Base-by-base conservation (phyloP, 2,329 filamentous ascomycete genomes). In the Aspergillus neoniger region DNA sequence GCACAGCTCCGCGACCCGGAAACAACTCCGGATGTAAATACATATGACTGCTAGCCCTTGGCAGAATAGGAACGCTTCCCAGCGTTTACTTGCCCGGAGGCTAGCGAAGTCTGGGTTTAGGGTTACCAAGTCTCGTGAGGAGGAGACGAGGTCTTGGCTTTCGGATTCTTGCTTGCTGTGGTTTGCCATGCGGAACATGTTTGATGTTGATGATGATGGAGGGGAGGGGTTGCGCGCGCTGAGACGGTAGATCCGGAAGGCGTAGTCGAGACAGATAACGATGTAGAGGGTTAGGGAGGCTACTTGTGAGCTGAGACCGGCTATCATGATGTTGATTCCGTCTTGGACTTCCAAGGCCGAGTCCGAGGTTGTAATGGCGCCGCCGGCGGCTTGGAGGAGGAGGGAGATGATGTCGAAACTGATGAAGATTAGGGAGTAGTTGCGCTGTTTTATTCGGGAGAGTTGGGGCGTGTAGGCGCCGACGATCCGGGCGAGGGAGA, bases 391-490 rank as follows among this genome's bases (percentile, higher is more conserved):
- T 67, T 87, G 85, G 2, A 87, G 76, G 44, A 85, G 65, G 2
- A 87, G 79, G 9, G 84, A 85, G 61, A 84, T 59, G 49, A 86
- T 67, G 70, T 87, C 85, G 74, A 82, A 86, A 48, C 83, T 80
- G 68, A 87, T 83, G 75, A 87, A 87, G 54, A 73, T 65, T 17
- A 63, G 49, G 7, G 58, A 56, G 41, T 47, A 57, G 12, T 30
- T 62, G 17, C 58, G 51, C 19, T 41, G 41, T 44, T 52, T 49
- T 1, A 69, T 48, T 7, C 58, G 58, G 17, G 48, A 36, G 17
- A 62, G 39, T 14, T 28, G 32, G 43, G 62, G 62, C 47, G 56
- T 58, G 36, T 63, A 65, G 30, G 59, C 57, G 8, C 36, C 32
- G n/a, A 68, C 32, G 36, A 63, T 61, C 4, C 61, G 49, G 28